These are phyloP conservation scores for Colletotrichum cordylinicola DNA, from an alignment of 2,329 filamentous ascomycete genomes.

Conservation along the genomic window DNA sequence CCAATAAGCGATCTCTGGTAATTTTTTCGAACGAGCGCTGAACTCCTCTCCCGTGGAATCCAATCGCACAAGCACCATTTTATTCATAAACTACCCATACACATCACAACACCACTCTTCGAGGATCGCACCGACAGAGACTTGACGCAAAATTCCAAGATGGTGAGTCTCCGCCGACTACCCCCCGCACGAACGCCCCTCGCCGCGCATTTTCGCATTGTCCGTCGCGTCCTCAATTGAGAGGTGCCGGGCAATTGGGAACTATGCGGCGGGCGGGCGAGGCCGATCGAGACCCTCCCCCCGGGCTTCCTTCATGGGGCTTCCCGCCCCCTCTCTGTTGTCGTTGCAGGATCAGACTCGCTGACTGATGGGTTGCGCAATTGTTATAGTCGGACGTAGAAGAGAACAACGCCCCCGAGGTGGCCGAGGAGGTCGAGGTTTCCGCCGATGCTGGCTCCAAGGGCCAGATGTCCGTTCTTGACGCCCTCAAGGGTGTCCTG, in stretches of 20 bases:
- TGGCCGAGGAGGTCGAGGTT: conserved; percentile 91
- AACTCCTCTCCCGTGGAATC: conserved; percentile 10
- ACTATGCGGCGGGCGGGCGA: not conserved
- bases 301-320: not conserved
- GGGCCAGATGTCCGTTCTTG: conserved; percentile 96
- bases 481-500: conserved; percentile 98
- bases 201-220: not conserved
- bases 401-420: conserved; percentile 92
- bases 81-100: conserved; percentile 38
- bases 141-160: conserved; percentile 57
- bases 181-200: not conserved
- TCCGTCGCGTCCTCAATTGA: not conserved
- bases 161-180: conserved; percentile 53
- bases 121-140: conserved; percentile 70
- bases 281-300: not conserved
- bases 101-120: conserved; percentile 58
- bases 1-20: conserved; percentile 15
- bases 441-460: conserved; percentile 86
- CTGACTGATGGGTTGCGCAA: conserved; percentile 22
- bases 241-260: not conserved
- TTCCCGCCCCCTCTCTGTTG: not conserved
- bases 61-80: conserved; percentile 27
- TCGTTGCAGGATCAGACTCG: not conserved
- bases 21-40: conserved; percentile 4
- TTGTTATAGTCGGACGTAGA: conserved; percentile 94